Base-by-base conservation (phyloP, 768 basidiomycete genomes). In the Boletus sensibilis region DNA sequence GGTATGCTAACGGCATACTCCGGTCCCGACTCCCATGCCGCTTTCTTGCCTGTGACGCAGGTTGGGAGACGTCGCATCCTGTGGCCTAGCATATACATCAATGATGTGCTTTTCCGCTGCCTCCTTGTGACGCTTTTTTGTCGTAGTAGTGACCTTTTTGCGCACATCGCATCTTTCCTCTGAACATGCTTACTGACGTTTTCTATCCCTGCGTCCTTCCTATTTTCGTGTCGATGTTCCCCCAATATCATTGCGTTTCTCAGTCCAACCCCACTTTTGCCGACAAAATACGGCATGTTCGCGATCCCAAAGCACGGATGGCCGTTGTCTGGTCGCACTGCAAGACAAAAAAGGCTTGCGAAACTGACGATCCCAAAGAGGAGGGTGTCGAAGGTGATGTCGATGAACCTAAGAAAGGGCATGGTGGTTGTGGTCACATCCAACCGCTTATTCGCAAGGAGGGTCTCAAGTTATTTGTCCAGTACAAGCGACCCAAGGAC, bases 341-440 rank as follows among this genome's bases (percentile, higher is more conserved):
- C 85, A 94, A 94, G 75, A 81, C 85, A 60, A 95, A 91, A 75
- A 93, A 81, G 79, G 67, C 80, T 44, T 99, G 96, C 79, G 93
- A 94, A 65, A 75, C 92, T 64, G 92, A 96, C 74, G 89, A 92
- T 40, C 82, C 86, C 48, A 90, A 92, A 72, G 92, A 94, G 59
- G 94, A 94, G 64, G 86, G 83, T 55, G 89, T 83, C 31, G 87
- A 83, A 18, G 81, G 78, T 34, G 74, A 76, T 37, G 86, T 82
- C 14, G 77, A 74, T 38, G 92, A 92, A 60, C 79, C 83, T 45
- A 92, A 92, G 77, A 90, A 86, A 67, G 92, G 93, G 2, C 97
- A 98, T 58, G 95, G 94, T n/a, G 97, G 97, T 16, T 98, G 97
- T 72, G 97, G 97, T 42, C 92, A 94, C 66, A 72, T 80, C 27